Base-by-base conservation (phyloP, 257 asterid genomes). In the Rehmannia glutinosa region DNA sequence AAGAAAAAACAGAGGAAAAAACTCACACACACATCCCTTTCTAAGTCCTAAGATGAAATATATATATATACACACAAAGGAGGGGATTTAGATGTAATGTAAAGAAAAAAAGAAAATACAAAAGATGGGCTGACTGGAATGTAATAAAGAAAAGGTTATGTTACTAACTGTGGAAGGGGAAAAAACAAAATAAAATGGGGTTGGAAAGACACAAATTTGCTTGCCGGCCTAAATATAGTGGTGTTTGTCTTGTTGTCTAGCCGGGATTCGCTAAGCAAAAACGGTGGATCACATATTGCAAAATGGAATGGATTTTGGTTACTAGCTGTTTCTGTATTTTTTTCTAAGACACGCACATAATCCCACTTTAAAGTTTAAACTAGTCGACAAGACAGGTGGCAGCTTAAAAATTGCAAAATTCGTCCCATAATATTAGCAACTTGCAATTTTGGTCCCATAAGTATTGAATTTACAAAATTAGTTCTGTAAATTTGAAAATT, bases 181-280 rank as follows among this genome's bases (percentile, higher is more conserved):
- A 12, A 66, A n/a, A n/a, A n/a, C n/a, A n/a, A n/a, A n/a, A n/a
- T n/a, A 47, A 16, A 10, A 28, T 41, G 39, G 17, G 24, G 25
- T 12, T 7, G 61, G 15, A 19, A 20, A 39, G 68, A 8, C 17
- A 35, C 50, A 66, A 33, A 60, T 13, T 6, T 10, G 15, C 17
- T n/a, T 64, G 82, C 85, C 80, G 80, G 73, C 80, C 75, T 51
- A 66, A 66, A 58, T 45, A 46, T 60, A 66, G 20, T 20, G 19
- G 38, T 24, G n/a, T 66, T 62, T 77, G 78, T 76, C 79, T 12
- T 66, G 17, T 80, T 46, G 70, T 65, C 4, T 15, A 43, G 68
- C 30, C n/a, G 20, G 63, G 68, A 73, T 68, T 67, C 72, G 41
- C 46, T 45, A 2, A 47, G 6, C 42, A 23, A 64, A 30, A 32